These are phyloP conservation scores for Suhomyces atakaporum DNA, from an alignment of 1,139 yeast genomes.

Conservation along the genomic window DNA sequence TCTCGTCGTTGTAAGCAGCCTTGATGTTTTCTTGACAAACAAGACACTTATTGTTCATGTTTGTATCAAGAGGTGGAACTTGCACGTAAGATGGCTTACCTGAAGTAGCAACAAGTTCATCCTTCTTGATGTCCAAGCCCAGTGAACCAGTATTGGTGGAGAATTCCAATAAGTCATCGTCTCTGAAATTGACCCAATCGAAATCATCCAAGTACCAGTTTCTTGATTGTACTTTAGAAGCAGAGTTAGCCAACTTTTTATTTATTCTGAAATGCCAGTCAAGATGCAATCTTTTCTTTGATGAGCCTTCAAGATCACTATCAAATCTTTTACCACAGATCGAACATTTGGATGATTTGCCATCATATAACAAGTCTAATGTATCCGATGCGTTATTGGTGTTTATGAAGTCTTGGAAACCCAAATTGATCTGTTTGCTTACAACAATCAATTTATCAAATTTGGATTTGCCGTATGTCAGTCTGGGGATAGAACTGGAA, in stretches of 20 bases:
- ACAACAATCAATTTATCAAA: constrained; percentile 30
- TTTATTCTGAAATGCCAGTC: constrained; percentile 98
- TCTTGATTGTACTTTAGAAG: constrained; percentile 61
- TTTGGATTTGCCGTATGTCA: constrained; percentile 27
- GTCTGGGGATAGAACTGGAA: constrained; percentile 17
- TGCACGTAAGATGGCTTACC: constrained; percentile 48
- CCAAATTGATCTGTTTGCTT: constrained; percentile 18
- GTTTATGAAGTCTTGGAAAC: constrained; percentile 43
- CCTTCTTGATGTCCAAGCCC: constrained; percentile 14
- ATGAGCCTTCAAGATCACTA: constrained; percentile 59
- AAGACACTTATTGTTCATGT: constrained; percentile 75
- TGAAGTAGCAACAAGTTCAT: constrained; percentile 11
- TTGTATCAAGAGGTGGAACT: constrained; percentile 70
- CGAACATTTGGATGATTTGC: constrained; percentile 79
- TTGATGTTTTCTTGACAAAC: constrained; percentile 82
- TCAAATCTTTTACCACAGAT: constrained; percentile 88
- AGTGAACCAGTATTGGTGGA: constrained; percentile 23
- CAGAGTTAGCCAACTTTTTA: constrained; percentile 57
- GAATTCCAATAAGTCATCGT: constrained; percentile 51
- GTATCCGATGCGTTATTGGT: constrained; percentile 16
- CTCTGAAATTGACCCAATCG: constrained; percentile 76
- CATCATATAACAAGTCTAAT: constrained; percentile 50
- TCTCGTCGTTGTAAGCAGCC: constrained; percentile 82
- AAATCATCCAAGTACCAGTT: constrained; percentile 78
- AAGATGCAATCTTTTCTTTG: constrained; percentile 60